Evolutionary conservation across 495 filamentous ascomycete genomes (phyloP).

Genomic region (Cercophora newfieldiana): DNA sequence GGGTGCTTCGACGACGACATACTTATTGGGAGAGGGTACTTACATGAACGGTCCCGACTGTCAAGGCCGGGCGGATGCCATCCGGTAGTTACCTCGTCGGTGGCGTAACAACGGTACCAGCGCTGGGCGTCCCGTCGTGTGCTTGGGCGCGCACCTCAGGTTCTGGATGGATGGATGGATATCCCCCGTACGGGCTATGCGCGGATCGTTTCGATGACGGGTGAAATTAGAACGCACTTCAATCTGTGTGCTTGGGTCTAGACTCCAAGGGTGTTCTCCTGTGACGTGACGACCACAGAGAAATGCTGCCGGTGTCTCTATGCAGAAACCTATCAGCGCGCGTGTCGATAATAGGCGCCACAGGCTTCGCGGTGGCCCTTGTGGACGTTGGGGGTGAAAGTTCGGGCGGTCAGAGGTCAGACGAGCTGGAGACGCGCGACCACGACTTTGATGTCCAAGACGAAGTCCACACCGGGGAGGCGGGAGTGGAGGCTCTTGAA

Average conservation of each 20-base stretch:
- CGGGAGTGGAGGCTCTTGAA: conserved; percentile 11
- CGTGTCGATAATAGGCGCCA: not conserved
- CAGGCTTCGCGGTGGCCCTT: not conserved
- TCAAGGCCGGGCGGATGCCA: not conserved
- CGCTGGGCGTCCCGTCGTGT: not conserved
- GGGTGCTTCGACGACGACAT: conserved; percentile 7
- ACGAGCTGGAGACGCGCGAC: conserved; percentile 1
- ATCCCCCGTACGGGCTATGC: not conserved
- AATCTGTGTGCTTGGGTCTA: conserved; percentile 16
- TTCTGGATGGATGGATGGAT: no score
- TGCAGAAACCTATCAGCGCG: conserved; percentile 16
- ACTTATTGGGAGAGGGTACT: conserved; percentile 13
- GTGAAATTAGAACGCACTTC: conserved; percentile 7
- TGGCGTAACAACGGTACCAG: conserved; percentile 9
- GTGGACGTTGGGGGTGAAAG: not conserved
- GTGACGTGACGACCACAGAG: not conserved
- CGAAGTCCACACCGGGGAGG: not conserved
- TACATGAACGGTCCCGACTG: conserved; percentile 9
- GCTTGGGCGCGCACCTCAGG: not conserved
- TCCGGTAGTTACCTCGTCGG: not conserved
- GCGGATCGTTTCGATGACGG: conserved; percentile 1
- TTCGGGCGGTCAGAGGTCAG: not conserved
- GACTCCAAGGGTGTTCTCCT: conserved; percentile 6
- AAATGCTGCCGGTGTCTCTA: not conserved
- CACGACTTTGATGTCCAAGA: not conserved